Base-by-base conservation (phyloP, 23 red algal genomes). In the Agarophyton chilense region DNA sequence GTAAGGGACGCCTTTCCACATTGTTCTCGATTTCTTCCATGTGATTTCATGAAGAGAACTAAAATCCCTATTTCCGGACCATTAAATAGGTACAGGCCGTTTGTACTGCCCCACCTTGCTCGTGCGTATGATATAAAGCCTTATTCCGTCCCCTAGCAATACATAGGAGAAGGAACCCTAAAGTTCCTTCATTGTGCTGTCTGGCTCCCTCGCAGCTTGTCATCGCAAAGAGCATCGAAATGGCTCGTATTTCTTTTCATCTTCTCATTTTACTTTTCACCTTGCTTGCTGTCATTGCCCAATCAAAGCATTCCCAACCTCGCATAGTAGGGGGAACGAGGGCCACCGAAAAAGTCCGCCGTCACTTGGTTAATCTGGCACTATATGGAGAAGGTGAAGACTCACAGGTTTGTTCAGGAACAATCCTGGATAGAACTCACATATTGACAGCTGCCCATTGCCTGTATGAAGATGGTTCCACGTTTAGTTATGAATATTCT, bases 391-490 rank as follows among this genome's bases (percentile, higher is more conserved):
- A 73, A 52, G 25, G 13, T 50, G 76, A 43, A 24, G 31, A 39
- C 10, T 40, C 52, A 43, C 10, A 9, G 21, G 22, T 49, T 52
- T 86, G 82, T 28, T 54, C 82, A 50, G 82, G 82, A 10, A 54
- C 82, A 4, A 44, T 86, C 2, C 47, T 86, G 22, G 82, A 67
- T 43, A 12, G 31, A 4, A 53, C 24, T 34, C 65, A 67, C 41
- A 86, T 86, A 19, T 42, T 86, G 39, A 38, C 82, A 17, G 82
- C 82, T 3, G 82, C 82, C 43, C 82, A 86, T 72, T 86, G 82
- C 36, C 19, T 86, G 16, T 63, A 74, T 68, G 43, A 42, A 13
- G 9, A 22, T 4, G 55, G 28, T 67, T 13, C 62, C 18, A 51
- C 61, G 5, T 6, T 53, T 32, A 25, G 25, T 39, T 7, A 36